Evolutionary conservation across 345 rosid genomes (phyloP).

Genomic region (Zanthoxylum bungeanum): DNA sequence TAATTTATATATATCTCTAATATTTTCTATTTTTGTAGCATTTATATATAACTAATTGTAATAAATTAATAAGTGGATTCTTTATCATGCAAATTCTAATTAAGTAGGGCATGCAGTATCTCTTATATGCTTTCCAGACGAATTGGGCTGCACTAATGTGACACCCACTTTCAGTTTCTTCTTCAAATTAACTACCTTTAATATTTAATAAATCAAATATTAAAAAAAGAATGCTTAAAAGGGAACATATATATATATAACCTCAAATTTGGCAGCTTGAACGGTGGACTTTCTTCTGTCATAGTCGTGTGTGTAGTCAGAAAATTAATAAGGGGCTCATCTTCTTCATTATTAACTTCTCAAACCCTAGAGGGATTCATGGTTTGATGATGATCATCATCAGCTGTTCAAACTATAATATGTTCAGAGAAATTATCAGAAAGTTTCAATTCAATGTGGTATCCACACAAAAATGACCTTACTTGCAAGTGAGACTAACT

Average conservation of each 20-base stretch:
- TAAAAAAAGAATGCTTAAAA: background rate
- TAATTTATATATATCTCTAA: no score
- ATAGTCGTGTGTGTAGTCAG: no score
- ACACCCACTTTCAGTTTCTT: background rate
- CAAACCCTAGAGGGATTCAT: no score
- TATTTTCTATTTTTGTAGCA: background rate
- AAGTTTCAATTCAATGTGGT: background rate
- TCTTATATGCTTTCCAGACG: background rate
- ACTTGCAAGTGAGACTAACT: constrained; percentile 6
- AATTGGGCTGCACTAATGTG: background rate
- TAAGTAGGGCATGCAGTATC: background rate
- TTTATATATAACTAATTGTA: background rate
- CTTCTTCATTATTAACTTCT: no score
- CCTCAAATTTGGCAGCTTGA: no score
- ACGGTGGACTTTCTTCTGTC: no score
- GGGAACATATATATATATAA: no score
- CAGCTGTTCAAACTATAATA: no score
- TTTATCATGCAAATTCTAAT: background rate
- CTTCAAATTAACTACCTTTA: background rate
- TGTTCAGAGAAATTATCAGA: no score
- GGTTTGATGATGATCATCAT: no score
- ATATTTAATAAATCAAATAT: no score
- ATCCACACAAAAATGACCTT: background rate
- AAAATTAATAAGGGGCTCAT: no score
- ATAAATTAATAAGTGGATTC: background rate